Percentiles rank a stretch among this genome's conserved stretches.
These are phyloP conservation scores for Dryadomyces quercus-mongolicae DNA, from an alignment of 2,329 filamentous ascomycete species.

Conservation along the genomic window DNA sequence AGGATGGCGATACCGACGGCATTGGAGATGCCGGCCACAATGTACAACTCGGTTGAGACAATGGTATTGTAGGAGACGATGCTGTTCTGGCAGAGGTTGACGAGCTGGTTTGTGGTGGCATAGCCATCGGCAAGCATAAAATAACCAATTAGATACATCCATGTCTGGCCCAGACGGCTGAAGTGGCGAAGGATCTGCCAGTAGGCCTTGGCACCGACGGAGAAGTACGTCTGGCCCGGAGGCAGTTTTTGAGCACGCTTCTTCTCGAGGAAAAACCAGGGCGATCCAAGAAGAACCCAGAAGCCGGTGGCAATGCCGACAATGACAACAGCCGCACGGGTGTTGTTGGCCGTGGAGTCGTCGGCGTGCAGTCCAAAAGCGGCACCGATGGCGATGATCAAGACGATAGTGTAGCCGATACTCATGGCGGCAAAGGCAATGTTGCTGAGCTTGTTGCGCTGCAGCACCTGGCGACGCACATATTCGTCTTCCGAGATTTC, in stretches of 20 bases:
- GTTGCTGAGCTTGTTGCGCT: slow-evolving; percentile 3
- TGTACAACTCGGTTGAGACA: slow-evolving; percentile 4
- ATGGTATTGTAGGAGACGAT: slow-evolving; percentile 13
- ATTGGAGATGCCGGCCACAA: not conserved
- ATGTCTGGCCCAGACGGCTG: not conserved
- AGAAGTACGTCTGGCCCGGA: not conserved
- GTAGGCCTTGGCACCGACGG: slow-evolving; percentile 2
- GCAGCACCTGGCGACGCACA: slow-evolving; percentile 1
- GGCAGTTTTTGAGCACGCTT: slow-evolving; percentile 12
- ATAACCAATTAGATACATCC: slow-evolving; percentile 6
- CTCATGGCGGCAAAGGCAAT: slow-evolving; percentile 1
- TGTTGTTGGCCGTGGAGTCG: slow-evolving; percentile 1
- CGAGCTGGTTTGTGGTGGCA: slow-evolving; percentile 12
- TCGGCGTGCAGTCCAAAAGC: slow-evolving; percentile 1
- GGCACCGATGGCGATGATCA: slow-evolving; percentile 2
- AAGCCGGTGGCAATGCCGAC: slow-evolving; percentile 1
- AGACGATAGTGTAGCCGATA: slow-evolving; percentile 1
- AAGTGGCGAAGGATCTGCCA: slow-evolving; percentile 2
- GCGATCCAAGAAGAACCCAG: slow-evolving; percentile 8
- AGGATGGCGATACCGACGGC: not conserved
- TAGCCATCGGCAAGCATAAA: slow-evolving; percentile 14
- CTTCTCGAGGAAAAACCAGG: slow-evolving; percentile 15
- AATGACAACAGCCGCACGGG: not conserved
- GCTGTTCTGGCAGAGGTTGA: slow-evolving; percentile 13
- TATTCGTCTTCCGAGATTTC: not conserved